These are phyloP conservation scores for Colletotrichum musicola DNA, from an alignment of 2,329 filamentous ascomycete genomes.

Conservation along the genomic window DNA sequence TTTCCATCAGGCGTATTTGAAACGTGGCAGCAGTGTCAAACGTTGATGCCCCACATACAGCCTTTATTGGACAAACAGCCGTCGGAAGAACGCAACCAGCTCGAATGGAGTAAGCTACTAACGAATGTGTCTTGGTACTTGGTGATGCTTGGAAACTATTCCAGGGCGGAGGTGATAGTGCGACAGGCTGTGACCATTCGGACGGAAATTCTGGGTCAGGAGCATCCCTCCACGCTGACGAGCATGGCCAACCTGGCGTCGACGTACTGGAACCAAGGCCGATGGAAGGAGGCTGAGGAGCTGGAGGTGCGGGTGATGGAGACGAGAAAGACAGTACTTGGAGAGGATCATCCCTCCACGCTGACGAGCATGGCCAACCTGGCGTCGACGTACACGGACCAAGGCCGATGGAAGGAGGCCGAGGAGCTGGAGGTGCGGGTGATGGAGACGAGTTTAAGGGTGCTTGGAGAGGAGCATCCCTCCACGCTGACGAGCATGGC, in stretches of 20 bases:
- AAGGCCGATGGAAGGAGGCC: constrained; percentile 14
- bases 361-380: constrained; percentile 8
- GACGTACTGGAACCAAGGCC: neutral
- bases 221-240: neutral
- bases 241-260: constrained; percentile 2
- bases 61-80: neutral
- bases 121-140: constrained; percentile 33
- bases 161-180: neutral
- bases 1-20: constrained; percentile 3
- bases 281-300: constrained; percentile 22
- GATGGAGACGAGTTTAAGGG: constrained; percentile 12
- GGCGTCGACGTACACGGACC: neutral
- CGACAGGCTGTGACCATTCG: neutral
- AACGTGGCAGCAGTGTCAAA: constrained; percentile 19
- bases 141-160: neutral
- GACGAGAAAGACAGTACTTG: neutral
- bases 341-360: neutral
- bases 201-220: neutral
- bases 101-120: constrained; percentile 18
- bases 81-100: neutral
- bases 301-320: constrained; percentile 3
- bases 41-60: constrained; percentile 8
- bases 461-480: constrained; percentile 6
- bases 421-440: constrained; percentile 2
- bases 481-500: constrained; percentile 33